Evolutionary conservation across 2,329 filamentous ascomycete genomes (phyloP).

Genomic region (Dactylellina parvicollis): DNA sequence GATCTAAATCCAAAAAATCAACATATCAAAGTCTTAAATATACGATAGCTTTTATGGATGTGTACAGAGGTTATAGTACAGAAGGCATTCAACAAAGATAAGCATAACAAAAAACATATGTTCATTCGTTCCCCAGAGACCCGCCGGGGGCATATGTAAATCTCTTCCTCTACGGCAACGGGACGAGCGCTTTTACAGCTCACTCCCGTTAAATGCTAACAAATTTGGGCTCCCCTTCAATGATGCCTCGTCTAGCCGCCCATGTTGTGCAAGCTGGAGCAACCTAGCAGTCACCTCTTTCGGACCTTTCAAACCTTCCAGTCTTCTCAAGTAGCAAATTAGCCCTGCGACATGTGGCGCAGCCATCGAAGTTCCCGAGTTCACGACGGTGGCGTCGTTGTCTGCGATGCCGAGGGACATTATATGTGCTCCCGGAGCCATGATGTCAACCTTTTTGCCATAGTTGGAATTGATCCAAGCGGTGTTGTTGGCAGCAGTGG

Average conservation of each 20-base stretch:
- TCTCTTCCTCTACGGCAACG: no score
- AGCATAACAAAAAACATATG: no score
- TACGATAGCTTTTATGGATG: no score
- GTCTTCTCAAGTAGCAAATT: slow-evolving; percentile 35
- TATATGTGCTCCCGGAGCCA: slow-evolving; percentile 20
- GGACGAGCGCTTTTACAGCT: no score
- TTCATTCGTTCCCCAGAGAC: no score
- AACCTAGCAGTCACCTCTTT: slow-evolving; percentile 48
- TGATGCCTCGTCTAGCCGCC: slow-evolving; percentile 23
- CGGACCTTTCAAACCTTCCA: slow-evolving; percentile 44
- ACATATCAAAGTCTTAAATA: no score
- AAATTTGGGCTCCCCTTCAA: slow-evolving; percentile 35
- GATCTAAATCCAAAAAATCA: no score
- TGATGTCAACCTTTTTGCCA: slow-evolving; percentile 14
- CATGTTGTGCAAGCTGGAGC: slow-evolving; percentile 37
- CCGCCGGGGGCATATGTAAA: no score
- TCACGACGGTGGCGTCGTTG: not conserved
- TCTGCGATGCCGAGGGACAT: slow-evolving; percentile 6
- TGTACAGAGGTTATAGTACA: no score
- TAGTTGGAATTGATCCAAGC: slow-evolving; percentile 14
- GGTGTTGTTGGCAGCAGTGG: not conserved
- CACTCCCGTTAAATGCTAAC: slow-evolving; percentile 52
- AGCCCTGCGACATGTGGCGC: slow-evolving; percentile 35
- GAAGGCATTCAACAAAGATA: no score
- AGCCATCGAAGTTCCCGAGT: slow-evolving; percentile 24